A percentile compares a stretch with the other conserved stretches of the same genome.
phyloP scores from a whole-genome alignment of 139 green algal species.

The Auxenochlorella protothecoides region DNA sequence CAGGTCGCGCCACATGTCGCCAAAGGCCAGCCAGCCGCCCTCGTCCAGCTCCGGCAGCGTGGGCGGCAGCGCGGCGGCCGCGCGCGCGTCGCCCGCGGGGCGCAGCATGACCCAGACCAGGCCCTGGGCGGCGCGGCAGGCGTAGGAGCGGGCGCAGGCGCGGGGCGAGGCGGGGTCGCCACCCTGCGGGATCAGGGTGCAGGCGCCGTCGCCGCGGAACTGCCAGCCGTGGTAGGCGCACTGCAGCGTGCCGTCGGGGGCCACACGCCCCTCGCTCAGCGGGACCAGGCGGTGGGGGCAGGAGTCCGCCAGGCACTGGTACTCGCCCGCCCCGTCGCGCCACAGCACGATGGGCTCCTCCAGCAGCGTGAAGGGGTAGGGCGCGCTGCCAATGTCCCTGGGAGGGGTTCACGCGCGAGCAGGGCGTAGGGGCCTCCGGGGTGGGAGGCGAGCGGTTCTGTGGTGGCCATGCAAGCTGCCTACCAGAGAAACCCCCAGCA shows the following conservation, averaged over 20 bases:
- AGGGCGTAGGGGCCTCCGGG: too few relatives aligned
- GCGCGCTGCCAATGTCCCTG: conserved; percentile 1
- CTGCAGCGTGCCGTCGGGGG: conserved; percentile 24
- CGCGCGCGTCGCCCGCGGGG: not conserved
- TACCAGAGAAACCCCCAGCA: too few relatives aligned
- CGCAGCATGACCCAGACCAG: conserved; percentile 38
- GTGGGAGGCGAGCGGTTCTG: too few relatives aligned
- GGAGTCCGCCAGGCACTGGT: conserved; percentile 13
- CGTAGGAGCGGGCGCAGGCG: conserved; percentile 22
- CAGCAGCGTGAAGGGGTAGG: conserved; percentile 12
- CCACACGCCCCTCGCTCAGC: conserved; percentile 35
- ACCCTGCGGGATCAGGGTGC: conserved; percentile 36
- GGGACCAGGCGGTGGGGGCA: conserved; percentile 44
- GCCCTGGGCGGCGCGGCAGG: conserved; percentile 26
- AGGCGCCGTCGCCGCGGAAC: conserved; percentile 29
- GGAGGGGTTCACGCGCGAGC: too few relatives aligned
- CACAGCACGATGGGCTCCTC: conserved; percentile 23
- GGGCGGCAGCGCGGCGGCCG: not conserved
- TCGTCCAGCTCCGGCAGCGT: conserved; percentile 31
- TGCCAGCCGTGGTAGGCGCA: conserved; percentile 41
- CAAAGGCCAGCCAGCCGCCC: conserved; percentile 16
- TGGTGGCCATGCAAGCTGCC: too few relatives aligned
- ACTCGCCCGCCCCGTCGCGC: conserved; percentile 4
- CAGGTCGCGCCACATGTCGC: conserved; percentile 26
- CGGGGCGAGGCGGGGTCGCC: conserved; percentile 20